A percentile compares a stretch with the other conserved stretches of the same genome.
These are phyloP conservation scores for Penicillium oxalicum DNA, from an alignment of 2,329 filamentous ascomycete species.

Conservation along the genomic window DNA sequence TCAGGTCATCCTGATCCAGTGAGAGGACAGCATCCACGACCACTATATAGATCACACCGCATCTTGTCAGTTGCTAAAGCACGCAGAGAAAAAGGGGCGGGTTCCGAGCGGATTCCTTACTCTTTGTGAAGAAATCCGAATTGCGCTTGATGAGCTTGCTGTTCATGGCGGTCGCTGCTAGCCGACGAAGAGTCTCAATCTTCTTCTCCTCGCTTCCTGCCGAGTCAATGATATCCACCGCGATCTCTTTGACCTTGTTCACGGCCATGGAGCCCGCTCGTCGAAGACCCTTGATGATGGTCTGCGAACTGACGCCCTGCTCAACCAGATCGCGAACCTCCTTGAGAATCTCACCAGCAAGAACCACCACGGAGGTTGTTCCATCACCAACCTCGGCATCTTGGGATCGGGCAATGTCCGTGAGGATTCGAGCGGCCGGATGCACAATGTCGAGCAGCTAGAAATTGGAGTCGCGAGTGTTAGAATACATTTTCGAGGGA, in stretches of 20 bases:
- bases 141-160: constrained; percentile 99
- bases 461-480: constrained; percentile 2
- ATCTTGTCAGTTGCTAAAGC: constrained; percentile 9
- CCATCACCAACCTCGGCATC: constrained; percentile 98
- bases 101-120: constrained; percentile 46
- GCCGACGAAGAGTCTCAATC: constrained; percentile 79
- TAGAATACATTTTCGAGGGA: neutral
- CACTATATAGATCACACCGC: constrained; percentile 52
- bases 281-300: constrained; percentile 92
- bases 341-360: constrained; percentile 96
- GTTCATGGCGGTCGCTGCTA: constrained; percentile 96
- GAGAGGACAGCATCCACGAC: constrained; percentile 94
- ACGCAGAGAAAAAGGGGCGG: neutral
- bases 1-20: constrained; percentile 91
- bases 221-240: constrained; percentile 61
- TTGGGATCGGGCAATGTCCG: constrained; percentile 97
- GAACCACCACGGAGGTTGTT: constrained; percentile 92
- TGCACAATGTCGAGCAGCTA: constrained; percentile 97
- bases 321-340: constrained; percentile 95
- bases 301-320: constrained; percentile 93
- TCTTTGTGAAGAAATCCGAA: constrained; percentile 94
- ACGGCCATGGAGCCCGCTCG: constrained; percentile 84
- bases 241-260: constrained; percentile 98
- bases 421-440: constrained; percentile 92
- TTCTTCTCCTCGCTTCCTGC: constrained; percentile 76